phyloP scores from a whole-genome alignment of 371 early-diverging fungal species.

The Mucor plumbeus region DNA sequence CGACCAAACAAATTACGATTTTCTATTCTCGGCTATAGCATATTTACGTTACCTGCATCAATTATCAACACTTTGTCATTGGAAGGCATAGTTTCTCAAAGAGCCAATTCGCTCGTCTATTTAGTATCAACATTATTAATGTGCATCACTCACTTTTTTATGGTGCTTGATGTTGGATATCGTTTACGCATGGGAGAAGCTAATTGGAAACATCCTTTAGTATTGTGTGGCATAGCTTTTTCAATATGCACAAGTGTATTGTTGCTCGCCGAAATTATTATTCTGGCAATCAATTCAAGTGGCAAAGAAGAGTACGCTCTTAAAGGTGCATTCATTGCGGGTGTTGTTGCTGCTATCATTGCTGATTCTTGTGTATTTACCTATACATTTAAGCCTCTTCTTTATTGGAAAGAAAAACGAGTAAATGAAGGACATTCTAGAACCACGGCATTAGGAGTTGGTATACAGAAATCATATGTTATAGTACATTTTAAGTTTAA shows the following conservation, averaged over 20 bases:
- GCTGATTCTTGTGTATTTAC: slow-evolving; percentile 15
- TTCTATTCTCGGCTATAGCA: slow-evolving; percentile 20
- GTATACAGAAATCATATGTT: background rate
- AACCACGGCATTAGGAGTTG: slow-evolving; percentile 29
- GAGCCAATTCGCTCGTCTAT: slow-evolving; percentile 15
- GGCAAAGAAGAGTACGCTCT: slow-evolving; percentile 4
- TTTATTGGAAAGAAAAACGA: slow-evolving; percentile 23
- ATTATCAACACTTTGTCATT: slow-evolving; percentile 16
- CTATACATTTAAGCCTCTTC: slow-evolving; percentile 25
- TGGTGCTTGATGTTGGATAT: slow-evolving; percentile 24
- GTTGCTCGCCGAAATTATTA: slow-evolving; percentile 11
- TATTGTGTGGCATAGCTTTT: slow-evolving; percentile 15
- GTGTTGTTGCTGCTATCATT: slow-evolving; percentile 14
- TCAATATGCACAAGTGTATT: background rate
- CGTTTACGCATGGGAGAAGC: slow-evolving; percentile 11
- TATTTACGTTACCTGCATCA: slow-evolving; percentile 21
- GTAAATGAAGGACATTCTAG: slow-evolving; percentile 12
- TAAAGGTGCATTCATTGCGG: slow-evolving; percentile 11
- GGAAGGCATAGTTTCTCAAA: slow-evolving; percentile 4
- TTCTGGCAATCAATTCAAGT: slow-evolving; percentile 2
- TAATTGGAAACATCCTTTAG: slow-evolving; percentile 19
- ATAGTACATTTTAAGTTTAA: background rate
- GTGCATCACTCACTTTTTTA: slow-evolving; percentile 19
- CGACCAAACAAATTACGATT: slow-evolving; percentile 25
- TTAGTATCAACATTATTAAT: slow-evolving; percentile 17